Evolutionary conservation across 371 early-diverging fungal species (phyloP).

Genomic region (Lichtheimia corymbifera): DNA sequence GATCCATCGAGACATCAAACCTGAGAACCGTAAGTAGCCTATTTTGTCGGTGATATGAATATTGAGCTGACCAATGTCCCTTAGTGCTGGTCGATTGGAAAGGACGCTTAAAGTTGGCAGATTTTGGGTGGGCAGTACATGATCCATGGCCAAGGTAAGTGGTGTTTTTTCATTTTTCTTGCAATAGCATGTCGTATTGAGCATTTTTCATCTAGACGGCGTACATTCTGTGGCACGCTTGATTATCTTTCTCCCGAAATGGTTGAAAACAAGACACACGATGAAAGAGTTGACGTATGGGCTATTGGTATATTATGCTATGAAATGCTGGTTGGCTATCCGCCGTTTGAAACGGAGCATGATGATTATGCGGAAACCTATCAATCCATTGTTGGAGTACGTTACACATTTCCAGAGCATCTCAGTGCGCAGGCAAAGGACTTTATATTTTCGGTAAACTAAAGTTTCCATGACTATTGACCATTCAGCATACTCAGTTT

Average conservation of each 20-base stretch:
- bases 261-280: constrained; percentile 84
- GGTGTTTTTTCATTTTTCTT: too few relatives aligned
- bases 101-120: constrained; percentile 92
- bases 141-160: constrained; percentile 78
- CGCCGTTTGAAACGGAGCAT: constrained; percentile 89
- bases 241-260: constrained; percentile 97
- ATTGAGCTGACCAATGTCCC: background rate
- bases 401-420: constrained; percentile 77
- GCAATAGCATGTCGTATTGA: too few relatives aligned
- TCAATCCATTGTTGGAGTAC: constrained; percentile 75
- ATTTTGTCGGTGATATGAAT: background rate
- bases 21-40: constrained; percentile 64
- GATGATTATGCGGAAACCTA: constrained; percentile 73
- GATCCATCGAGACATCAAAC: constrained; percentile 78
- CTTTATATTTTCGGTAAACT: constrained; percentile 71
- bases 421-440: constrained; percentile 81
- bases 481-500: background rate
- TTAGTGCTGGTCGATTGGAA: constrained; percentile 68
- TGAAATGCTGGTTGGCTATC: constrained; percentile 92
- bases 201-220: constrained; percentile 47
- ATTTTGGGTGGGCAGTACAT: constrained; percentile 99
- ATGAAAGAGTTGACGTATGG: constrained; percentile 92
- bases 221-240: constrained; percentile 95
- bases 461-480: background rate
- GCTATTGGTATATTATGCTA: constrained; percentile 93